phyloP scores from a whole-genome alignment of 345 rosid genomes.

The Mallotus nudiflorus region DNA sequence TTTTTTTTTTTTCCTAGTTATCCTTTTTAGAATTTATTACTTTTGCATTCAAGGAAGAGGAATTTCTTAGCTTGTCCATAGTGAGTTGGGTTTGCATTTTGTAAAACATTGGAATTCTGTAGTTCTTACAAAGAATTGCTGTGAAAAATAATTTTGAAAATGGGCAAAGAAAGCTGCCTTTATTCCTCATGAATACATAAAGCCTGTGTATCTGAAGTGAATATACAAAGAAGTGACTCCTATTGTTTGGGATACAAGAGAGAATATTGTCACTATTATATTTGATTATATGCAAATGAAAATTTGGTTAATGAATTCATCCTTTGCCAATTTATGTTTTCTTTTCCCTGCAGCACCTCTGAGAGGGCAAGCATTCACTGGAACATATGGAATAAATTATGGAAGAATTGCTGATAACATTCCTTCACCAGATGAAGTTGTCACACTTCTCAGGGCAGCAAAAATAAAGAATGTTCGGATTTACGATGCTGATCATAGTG shows the following conservation, averaged over 20 bases:
- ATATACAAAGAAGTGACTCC: not conserved
- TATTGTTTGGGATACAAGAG: not conserved
- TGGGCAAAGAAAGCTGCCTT: not conserved
- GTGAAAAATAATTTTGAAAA: not conserved
- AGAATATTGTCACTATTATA: not conserved
- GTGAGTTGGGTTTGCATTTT: not conserved
- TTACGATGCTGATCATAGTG: conserved; percentile 81
- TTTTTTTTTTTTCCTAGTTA: not conserved
- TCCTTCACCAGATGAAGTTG: conserved; percentile 90
- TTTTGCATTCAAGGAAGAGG: not conserved
- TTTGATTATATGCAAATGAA: conserved; percentile 2
- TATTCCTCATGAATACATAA: not conserved
- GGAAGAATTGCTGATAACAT: conserved; percentile 94
- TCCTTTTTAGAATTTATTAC: not conserved
- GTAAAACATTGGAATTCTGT: not conserved
- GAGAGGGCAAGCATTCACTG: conserved; percentile 60
- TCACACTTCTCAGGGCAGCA: conserved; percentile 65
- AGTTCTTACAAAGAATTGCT: conserved; percentile 1
- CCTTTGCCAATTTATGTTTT: not conserved
- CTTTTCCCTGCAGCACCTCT: conserved; percentile 38
- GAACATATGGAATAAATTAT: conserved; percentile 94
- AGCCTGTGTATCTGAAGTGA: not conserved
- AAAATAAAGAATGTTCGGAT: conserved; percentile 88
- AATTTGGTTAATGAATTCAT: conserved; percentile 9
- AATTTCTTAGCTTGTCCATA: not conserved